phyloP scores from a whole-genome alignment of 257 asterid genomes.

The Solanum paucissectum region DNA sequence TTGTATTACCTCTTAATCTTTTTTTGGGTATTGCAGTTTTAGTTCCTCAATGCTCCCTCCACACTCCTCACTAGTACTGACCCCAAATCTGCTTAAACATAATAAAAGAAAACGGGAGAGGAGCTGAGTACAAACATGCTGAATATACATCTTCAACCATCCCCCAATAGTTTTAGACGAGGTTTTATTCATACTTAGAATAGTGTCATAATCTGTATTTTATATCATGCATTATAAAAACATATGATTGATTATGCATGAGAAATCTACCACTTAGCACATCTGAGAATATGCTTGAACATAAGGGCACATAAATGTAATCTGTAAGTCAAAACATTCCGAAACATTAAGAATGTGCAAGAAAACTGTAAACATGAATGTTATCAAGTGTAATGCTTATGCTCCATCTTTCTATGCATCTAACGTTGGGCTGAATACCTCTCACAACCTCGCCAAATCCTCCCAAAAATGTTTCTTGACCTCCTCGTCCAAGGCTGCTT shows the following conservation, averaged over 20 bases:
- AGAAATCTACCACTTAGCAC: neutral
- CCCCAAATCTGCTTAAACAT: neutral
- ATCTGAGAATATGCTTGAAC: neutral
- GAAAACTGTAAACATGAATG: neutral
- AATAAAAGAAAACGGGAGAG: neutral
- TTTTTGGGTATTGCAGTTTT: neutral
- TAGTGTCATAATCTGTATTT: neutral
- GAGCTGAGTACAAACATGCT: neutral
- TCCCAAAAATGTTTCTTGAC: too few relatives aligned
- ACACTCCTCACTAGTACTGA: neutral
- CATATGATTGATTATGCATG: neutral
- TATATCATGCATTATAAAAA: neutral
- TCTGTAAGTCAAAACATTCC: neutral
- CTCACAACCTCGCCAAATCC: too few relatives aligned
- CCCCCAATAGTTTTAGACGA: neutral
- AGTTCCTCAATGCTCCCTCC: neutral
- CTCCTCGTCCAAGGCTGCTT: too few relatives aligned
- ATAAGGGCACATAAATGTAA: neutral
- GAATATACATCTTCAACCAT: neutral
- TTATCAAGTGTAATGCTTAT: neutral
- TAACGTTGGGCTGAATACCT: too few relatives aligned
- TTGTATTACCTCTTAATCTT: neutral
- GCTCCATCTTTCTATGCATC: neutral
- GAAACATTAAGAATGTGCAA: neutral
- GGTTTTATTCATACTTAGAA: neutral